phyloP scores from a whole-genome alignment of 768 basidiomycete genomes.

The Leccinum uliginosum region DNA sequence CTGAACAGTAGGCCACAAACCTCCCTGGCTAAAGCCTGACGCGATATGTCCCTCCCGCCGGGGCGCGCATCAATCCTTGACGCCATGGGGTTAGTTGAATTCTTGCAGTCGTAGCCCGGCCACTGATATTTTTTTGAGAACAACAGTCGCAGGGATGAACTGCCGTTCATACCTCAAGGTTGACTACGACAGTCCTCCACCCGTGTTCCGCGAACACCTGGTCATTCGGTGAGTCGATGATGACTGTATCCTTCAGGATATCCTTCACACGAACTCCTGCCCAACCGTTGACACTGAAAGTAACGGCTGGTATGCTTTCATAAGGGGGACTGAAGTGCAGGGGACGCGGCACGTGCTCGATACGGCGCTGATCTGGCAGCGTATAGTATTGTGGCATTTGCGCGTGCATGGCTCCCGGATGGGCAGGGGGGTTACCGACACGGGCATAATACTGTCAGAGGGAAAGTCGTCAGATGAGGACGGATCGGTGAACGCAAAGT shows the following conservation, averaged over 20 bases:
- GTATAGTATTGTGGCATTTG: not conserved
- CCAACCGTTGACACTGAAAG: not conserved
- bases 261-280: conserved; percentile 1
- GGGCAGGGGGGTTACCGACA: not conserved
- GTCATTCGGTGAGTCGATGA: not conserved
- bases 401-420: conserved; percentile 1
- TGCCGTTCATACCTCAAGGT: not conserved
- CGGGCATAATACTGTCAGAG: not conserved
- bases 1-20: not conserved
- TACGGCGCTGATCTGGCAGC: conserved; percentile 1
- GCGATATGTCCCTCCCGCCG: not conserved
- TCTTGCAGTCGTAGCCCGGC: not conserved
- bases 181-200: conserved; percentile 1
- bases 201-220: not conserved
- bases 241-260: not conserved
- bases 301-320: not conserved
- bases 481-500: not conserved
- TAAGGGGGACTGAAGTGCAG: not conserved
- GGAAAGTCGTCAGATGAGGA: not conserved
- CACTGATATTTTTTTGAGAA: not conserved
- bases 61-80: not conserved
- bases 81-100: not conserved
- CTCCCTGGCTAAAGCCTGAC: not conserved
- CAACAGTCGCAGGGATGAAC: not conserved
- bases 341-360: conserved; percentile 1